Conservation (phyloP, 2,329 filamentous ascomycete species). For the Penicillium sp. region DNA sequence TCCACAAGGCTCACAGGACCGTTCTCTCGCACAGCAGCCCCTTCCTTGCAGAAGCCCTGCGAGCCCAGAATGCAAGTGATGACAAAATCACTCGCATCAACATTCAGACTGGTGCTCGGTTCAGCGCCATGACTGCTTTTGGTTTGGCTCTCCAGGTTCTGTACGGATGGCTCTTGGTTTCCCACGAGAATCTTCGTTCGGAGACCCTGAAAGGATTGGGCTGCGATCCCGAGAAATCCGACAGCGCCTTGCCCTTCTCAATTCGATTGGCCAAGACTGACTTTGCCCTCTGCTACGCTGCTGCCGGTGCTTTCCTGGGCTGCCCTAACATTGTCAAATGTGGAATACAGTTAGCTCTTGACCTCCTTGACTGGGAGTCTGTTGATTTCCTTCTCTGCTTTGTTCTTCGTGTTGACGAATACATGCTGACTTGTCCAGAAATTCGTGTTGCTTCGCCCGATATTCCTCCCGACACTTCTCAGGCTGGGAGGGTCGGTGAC, state of each 20-base stretch:
- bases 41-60: conserved; percentile 1
- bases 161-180: neutral
- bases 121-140: neutral
- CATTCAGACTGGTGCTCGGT: neutral
- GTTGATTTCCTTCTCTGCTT: conserved; percentile 32
- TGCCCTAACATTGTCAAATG: conserved; percentile 22
- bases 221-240: neutral
- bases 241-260: conserved; percentile 7
- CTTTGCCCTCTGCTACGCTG: conserved; percentile 32
- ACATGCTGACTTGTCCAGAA: conserved; percentile 16
- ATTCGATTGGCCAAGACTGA: conserved; percentile 24
- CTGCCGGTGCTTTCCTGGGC: conserved; percentile 31
- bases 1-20: neutral
- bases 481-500: neutral
- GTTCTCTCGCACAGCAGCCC: neutral
- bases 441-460: neutral
- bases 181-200: neutral
- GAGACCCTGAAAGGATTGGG: neutral
- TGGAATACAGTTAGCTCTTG: conserved; percentile 26
- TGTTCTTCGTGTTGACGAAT: conserved; percentile 22
- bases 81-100: neutral
- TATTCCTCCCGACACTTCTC: neutral
- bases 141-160: conserved; percentile 1
- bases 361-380: conserved; percentile 28
- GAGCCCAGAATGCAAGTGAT: neutral